phyloP scores from a whole-genome alignment of 2,329 filamentous ascomycete species.

The Septoria petroselini region DNA sequence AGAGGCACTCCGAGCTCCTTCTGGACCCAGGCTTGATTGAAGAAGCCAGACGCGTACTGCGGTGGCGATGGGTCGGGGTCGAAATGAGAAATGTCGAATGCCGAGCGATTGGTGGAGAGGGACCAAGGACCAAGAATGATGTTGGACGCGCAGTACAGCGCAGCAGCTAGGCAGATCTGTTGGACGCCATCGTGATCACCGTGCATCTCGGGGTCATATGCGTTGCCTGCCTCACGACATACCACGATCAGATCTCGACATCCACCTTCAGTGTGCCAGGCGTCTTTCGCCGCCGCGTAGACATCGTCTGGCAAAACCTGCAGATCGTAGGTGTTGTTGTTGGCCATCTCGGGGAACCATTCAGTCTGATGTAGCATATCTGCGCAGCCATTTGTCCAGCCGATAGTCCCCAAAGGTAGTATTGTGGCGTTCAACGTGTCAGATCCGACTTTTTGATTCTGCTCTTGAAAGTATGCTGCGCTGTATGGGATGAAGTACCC shows the following conservation, averaged over 20 bases:
- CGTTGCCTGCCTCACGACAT: conserved; percentile 49
- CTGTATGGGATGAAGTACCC: conserved; percentile 66
- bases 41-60: conserved; percentile 40
- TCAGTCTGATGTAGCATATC: conserved; percentile 60
- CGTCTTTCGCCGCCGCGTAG: conserved; percentile 35
- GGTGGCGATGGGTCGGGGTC: conserved; percentile 27
- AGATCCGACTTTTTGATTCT: conserved; percentile 56
- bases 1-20: conserved; percentile 47
- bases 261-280: conserved; percentile 49
- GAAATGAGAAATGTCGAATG: conserved; percentile 29
- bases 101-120: conserved; percentile 18
- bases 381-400: conserved; percentile 68
- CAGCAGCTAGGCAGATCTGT: conserved; percentile 40
- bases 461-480: conserved; percentile 53
- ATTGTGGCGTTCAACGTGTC: conserved; percentile 40
- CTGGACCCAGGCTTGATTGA: conserved; percentile 47
- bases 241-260: conserved; percentile 50
- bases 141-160: conserved; percentile 15
- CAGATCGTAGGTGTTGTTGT: conserved; percentile 64
- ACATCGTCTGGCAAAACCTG: conserved; percentile 52
- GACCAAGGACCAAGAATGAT: conserved; percentile 21
- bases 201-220: conserved; percentile 51
- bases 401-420: conserved; percentile 59
- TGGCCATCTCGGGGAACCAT: conserved; percentile 55
- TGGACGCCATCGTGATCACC: conserved; percentile 42